Percentiles rank a stretch among this genome's conserved stretches.
phyloP scores from a whole-genome alignment of 164 flowering plant genomes.

The Kalanchoe fedtschenkoi region DNA sequence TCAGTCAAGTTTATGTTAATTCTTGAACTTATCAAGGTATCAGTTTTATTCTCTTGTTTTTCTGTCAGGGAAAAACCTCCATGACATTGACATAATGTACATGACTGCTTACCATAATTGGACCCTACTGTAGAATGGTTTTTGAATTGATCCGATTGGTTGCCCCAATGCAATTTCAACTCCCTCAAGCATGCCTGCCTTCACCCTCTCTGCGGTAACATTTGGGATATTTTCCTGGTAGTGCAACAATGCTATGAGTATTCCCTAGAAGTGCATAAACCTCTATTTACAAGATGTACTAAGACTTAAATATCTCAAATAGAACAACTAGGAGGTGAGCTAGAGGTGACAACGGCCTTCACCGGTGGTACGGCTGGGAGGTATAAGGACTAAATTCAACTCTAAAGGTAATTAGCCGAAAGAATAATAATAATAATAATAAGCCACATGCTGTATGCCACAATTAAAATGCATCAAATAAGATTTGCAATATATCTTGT shows the following conservation, averaged over 20 bases:
- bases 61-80: no score
- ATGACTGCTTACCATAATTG: slow-evolving; percentile 60
- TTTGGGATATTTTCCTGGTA: slow-evolving; percentile 78
- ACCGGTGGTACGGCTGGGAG: background rate
- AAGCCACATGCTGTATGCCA: background rate
- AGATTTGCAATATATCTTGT: background rate
- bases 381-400: background rate
- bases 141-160: slow-evolving; percentile 52
- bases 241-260: background rate
- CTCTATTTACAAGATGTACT: background rate
- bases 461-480: background rate
- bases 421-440: background rate
- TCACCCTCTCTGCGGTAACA: slow-evolving; percentile 78
- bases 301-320: background rate
- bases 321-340: no score
- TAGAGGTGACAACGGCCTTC: background rate
- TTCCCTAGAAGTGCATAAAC: background rate
- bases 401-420: background rate
- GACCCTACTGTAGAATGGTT: slow-evolving; percentile 54
- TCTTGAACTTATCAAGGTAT: no score
- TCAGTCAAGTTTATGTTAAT: no score
- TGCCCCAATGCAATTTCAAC: slow-evolving; percentile 76
- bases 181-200: slow-evolving; percentile 63
- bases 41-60: no score
- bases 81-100: background rate